Conservation (phyloP, 352 stramenopile species). For the Aphanomyces invadans region DNA sequence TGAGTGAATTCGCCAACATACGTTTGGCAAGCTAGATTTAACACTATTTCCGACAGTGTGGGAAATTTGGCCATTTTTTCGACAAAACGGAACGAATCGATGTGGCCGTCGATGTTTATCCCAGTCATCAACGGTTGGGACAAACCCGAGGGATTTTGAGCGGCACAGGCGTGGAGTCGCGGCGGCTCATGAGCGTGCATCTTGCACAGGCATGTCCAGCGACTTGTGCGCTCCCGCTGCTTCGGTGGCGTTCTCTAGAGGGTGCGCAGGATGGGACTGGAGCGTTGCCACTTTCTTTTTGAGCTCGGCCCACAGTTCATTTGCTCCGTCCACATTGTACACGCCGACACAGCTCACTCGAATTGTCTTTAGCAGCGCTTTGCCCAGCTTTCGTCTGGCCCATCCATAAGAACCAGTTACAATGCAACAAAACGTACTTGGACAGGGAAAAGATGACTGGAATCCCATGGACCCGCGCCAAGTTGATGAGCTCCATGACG, state of each 20-base stretch:
- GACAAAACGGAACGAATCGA: too few species aligned
- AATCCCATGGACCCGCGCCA: slow-evolving; percentile 42
- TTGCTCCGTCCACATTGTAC: slow-evolving; percentile 91
- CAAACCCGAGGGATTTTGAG: too few species aligned
- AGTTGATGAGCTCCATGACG: slow-evolving; percentile 71
- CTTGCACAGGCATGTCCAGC: too few species aligned
- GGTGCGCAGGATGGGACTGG: background rate
- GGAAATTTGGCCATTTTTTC: too few species aligned
- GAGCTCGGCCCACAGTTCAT: slow-evolving; percentile 58
- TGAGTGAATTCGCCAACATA: too few species aligned
- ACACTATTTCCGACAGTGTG: too few species aligned
- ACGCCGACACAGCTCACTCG: slow-evolving; percentile 92
- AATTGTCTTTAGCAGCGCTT: slow-evolving; percentile 87
- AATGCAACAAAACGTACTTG: slow-evolving; percentile 31
- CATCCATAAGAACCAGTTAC: too few species aligned
- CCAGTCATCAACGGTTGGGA: too few species aligned
- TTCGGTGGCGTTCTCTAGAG: background rate
- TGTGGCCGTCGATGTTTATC: too few species aligned
- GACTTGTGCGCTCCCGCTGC: background rate
- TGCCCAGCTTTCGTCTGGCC: slow-evolving; percentile 86
- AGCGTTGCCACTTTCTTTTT: slow-evolving; percentile 10
- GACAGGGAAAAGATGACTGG: slow-evolving; percentile 40
- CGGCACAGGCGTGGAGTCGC: too few species aligned
- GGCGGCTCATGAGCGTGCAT: too few species aligned
- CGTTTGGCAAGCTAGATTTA: too few species aligned